Conservation (phyloP, 768 basidiomycete species). For the Lactifluus piperatus region DNA sequence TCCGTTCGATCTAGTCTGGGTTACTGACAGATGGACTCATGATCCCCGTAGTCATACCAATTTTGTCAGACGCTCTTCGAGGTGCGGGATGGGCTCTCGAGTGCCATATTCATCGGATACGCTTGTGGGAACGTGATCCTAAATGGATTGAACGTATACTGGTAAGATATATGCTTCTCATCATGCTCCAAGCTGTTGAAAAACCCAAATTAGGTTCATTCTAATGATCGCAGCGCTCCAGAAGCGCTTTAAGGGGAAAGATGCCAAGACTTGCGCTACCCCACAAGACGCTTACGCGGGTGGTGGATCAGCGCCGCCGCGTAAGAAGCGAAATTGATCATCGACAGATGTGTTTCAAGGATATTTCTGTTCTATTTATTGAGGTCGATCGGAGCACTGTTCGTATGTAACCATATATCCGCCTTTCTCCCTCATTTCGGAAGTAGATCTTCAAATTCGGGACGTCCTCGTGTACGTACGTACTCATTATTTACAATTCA, state of each 20-base stretch:
- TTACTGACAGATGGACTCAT: background rate
- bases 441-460: background rate
- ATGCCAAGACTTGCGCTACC: slow-evolving; percentile 11
- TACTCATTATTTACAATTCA: too few species aligned
- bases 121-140: slow-evolving; percentile 54
- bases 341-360: background rate
- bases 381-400: too few species aligned
- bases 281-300: background rate
- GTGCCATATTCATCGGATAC: slow-evolving; percentile 38
- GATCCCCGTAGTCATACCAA: slow-evolving; percentile 43
- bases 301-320: background rate
- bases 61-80: slow-evolving; percentile 54
- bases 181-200: background rate
- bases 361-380: too few species aligned
- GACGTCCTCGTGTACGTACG: too few species aligned
- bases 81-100: slow-evolving; percentile 48
- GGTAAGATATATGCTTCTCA: slow-evolving; percentile 35
- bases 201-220: slow-evolving; percentile 42
- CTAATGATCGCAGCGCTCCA: slow-evolving; percentile 63
- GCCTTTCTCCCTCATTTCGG: too few species aligned
- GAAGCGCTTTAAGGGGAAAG: slow-evolving; percentile 42
- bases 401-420: too few species aligned
- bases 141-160: slow-evolving; percentile 69
- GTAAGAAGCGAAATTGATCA: background rate
- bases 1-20: background rate